These are phyloP conservation scores for Talaromyces pinophilus DNA, from an alignment of 2,329 filamentous ascomycete species.

Conservation along the genomic window DNA sequence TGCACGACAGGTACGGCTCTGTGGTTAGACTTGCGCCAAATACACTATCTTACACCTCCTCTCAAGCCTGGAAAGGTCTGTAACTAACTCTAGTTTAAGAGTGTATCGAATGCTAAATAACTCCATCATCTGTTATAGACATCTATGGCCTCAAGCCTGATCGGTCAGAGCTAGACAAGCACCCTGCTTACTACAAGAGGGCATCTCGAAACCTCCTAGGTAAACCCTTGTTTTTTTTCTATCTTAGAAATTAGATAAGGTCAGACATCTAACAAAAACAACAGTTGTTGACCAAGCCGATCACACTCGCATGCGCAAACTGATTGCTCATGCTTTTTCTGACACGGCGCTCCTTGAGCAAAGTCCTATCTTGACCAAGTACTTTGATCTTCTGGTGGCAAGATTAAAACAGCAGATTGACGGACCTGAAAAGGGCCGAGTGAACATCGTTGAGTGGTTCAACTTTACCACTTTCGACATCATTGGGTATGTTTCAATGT, in stretches of 20 bases:
- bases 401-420: constrained; percentile 25
- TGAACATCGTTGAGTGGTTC: constrained; percentile 39
- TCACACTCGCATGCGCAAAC: constrained; percentile 37
- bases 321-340: constrained; percentile 41
- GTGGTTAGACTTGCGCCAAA: constrained; percentile 20
- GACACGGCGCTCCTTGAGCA: constrained; percentile 37
- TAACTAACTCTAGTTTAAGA: background rate
- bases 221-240: background rate
- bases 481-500: constrained; percentile 32
- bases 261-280: background rate
- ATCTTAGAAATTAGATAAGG: background rate
- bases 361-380: constrained; percentile 35
- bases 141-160: constrained; percentile 19
- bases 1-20: constrained; percentile 17
- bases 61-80: constrained; percentile 22
- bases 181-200: constrained; percentile 13
- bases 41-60: constrained; percentile 16
- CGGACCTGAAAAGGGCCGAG: constrained; percentile 20
- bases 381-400: constrained; percentile 32
- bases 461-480: constrained; percentile 46
- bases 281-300: constrained; percentile 23
- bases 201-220: constrained; percentile 8
- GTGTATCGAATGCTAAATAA: background rate
- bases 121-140: background rate
- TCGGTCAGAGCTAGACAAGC: constrained; percentile 17